phyloP scores from a whole-genome alignment of 495 filamentous ascomycete species.

The Chlorociboria aeruginascens region DNA sequence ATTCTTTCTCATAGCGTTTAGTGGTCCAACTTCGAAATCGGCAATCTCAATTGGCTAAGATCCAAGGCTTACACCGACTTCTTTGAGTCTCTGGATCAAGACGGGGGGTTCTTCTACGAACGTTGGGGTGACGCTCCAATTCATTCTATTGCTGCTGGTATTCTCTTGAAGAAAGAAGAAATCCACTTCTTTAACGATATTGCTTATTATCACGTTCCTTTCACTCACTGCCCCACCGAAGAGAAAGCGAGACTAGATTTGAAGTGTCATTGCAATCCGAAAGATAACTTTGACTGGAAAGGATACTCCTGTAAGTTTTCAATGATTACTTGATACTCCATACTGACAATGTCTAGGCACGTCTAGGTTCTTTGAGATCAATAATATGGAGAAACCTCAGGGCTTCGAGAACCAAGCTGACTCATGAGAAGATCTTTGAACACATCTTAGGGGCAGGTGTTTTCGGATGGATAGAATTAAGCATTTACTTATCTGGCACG shows the following conservation, averaged over 20 bases:
- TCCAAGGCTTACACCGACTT: constrained; percentile 70
- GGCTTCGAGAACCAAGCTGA: constrained; percentile 65
- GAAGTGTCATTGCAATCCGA: constrained; percentile 88
- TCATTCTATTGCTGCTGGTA: constrained; percentile 82
- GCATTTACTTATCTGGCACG: constrained; percentile 5
- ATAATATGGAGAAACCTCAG: constrained; percentile 63
- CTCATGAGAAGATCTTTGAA: constrained; percentile 20
- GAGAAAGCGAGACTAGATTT: constrained; percentile 68
- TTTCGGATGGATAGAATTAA: background rate
- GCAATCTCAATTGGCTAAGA: constrained; percentile 72
- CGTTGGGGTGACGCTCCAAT: constrained; percentile 88
- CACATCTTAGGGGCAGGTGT: background rate
- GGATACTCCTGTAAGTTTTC: constrained; percentile 74
- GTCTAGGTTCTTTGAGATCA: constrained; percentile 69
- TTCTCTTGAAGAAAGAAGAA: constrained; percentile 81
- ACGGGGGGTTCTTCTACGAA: constrained; percentile 89
- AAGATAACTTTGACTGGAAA: constrained; percentile 98
- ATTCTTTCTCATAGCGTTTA: constrained; percentile 19
- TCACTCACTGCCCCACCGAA: constrained; percentile 90
- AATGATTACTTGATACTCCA: background rate
- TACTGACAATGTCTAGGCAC: constrained; percentile 43
- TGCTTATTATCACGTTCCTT: constrained; percentile 96
- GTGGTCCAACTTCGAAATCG: constrained; percentile 93
- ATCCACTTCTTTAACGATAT: constrained; percentile 99
- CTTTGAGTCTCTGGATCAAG: constrained; percentile 65